Percentiles rank a stretch among this genome's conserved stretches.
Evolutionary conservation across 2,329 filamentous ascomycete species (phyloP).

Genomic region (Chaetomium olivaceum): DNA sequence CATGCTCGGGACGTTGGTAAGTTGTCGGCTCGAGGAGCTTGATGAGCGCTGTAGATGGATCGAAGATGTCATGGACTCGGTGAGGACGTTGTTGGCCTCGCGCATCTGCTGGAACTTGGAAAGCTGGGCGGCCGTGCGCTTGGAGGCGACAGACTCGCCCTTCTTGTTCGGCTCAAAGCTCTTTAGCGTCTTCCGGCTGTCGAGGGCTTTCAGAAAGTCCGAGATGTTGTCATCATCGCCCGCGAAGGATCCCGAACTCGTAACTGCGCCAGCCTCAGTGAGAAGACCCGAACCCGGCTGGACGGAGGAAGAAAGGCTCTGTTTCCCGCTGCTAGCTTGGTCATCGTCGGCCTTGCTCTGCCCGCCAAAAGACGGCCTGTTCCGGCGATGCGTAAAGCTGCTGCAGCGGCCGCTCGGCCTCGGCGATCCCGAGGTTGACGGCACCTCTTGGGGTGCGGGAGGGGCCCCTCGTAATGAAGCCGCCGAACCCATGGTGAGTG

Average conservation of each 20-base stretch:
- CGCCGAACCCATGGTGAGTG: conserved; percentile 73
- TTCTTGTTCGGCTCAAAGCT: conserved; percentile 71
- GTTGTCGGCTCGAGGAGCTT: conserved; percentile 65
- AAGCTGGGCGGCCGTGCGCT: conserved; percentile 75
- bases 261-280: conserved; percentile 63
- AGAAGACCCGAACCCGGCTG: conserved; percentile 79
- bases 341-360: conserved; percentile 71
- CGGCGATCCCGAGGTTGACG: conserved; percentile 73
- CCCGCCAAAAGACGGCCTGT: conserved; percentile 73
- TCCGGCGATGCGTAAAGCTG: conserved; percentile 85
- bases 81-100: conserved; percentile 84
- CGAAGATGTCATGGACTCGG: conserved; percentile 91
- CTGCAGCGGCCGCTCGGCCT: conserved; percentile 84
- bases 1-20: conserved; percentile 65
- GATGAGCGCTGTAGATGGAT: conserved; percentile 81
- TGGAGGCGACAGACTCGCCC: conserved; percentile 68
- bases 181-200: conserved; percentile 81
- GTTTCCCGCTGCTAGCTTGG: conserved; percentile 76
- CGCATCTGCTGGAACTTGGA: conserved; percentile 85
- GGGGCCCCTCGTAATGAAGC: conserved; percentile 69
- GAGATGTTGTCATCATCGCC: conserved; percentile 94
- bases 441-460: conserved; percentile 64
- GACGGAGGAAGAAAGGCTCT: conserved; percentile 69
- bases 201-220: conserved; percentile 86
- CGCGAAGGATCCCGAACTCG: conserved; percentile 66